Base-by-base conservation (phyloP, 495 filamentous ascomycete species). In the Letharia columbiana region DNA sequence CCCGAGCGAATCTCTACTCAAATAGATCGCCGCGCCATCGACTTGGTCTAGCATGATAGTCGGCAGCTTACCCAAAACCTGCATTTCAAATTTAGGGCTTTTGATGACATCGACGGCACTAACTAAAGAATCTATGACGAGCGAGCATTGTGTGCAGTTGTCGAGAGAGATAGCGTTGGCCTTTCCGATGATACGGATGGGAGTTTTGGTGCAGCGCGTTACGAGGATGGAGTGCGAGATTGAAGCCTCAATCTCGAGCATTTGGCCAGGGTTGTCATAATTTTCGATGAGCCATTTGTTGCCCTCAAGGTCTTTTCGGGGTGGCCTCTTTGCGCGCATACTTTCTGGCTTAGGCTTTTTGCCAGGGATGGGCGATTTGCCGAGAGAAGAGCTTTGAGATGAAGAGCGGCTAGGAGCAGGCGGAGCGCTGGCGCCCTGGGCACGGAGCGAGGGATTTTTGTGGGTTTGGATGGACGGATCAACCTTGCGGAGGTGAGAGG, bases 211-310 rank as follows among this genome's bases (percentile, higher is more conserved):
- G 82, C 95, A 98, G 60, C 87, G 87, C 70, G 87, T 87, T 76
- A 99, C 92, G 71, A 98, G 87, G 69, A 99, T 87, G 13, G 91
- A 93, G 65, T 99, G 94, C 67, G 86, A 84, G 75, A 94, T 88
- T 56, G 83, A 78, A 10, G 90, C 92, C 50, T 90, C 78, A 73
- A 96, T 84, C 70, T 91, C 85, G 63, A 96, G 78, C 56, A 90
- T 84, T 2, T 84, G 80, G 10, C 75, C 65, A n/a, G 87, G 86
- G 66, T 85, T 89, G 41, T 98, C 92, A 73, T 86, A 96, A 79
- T 99, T 92, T 81, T 97, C 94, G 70, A 98, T 83, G 62, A 89
- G 82, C 95, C 95, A 99, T 77, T 97, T 97, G 75, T 89, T 96
- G 66, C 92, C 91, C 67, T 96, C 92, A 11, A 98, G 83, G 68